phyloP scores from a whole-genome alignment of 257 asterid genomes.

The Thymus mandschuricus region DNA sequence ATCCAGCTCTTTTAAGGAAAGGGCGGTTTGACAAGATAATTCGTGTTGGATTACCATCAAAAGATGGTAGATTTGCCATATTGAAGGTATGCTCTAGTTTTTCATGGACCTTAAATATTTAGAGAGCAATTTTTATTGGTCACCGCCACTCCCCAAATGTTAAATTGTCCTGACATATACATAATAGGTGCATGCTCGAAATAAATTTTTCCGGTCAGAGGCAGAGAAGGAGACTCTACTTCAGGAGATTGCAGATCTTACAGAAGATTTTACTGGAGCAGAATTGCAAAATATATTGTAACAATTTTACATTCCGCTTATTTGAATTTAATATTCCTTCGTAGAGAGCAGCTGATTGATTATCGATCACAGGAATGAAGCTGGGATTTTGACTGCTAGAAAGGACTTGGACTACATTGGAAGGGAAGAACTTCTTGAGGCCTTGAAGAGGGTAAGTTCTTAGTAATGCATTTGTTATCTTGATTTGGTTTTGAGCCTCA shows the following conservation, averaged over 20 bases:
- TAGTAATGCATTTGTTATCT: conserved; percentile 22
- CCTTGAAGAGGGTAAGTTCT: conserved; percentile 79
- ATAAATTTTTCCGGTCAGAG: conserved; percentile 90
- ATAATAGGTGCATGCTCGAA: conserved; percentile 93
- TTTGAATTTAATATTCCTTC: conserved; percentile 25
- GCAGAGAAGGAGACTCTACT: conserved; percentile 87
- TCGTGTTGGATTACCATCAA: conserved; percentile 96
- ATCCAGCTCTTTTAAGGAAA: conserved; percentile 94
- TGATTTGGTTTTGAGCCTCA: conserved; percentile 23
- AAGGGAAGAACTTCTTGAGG: conserved; percentile 94
- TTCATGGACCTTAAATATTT: conserved; percentile 14
- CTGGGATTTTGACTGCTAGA: conserved; percentile 95
- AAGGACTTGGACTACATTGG: conserved; percentile 91
- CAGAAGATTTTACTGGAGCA: conserved; percentile 97
- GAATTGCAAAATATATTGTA: conserved; percentile 96
- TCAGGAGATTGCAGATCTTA: conserved; percentile 76
- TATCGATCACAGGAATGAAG: conserved; percentile 83
- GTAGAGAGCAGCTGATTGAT: conserved; percentile 38
- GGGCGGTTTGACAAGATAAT: conserved; percentile 98
- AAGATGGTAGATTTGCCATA: conserved; percentile 94
- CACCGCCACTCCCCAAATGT: background rate
- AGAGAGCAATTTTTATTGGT: background rate
- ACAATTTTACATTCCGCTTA: conserved; percentile 27
- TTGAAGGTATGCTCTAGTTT: conserved; percentile 62
- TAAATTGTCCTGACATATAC: conserved; percentile 30